Conservation (phyloP, 1,139 yeast species). For the Schwanniomyces etchellsii region DNA sequence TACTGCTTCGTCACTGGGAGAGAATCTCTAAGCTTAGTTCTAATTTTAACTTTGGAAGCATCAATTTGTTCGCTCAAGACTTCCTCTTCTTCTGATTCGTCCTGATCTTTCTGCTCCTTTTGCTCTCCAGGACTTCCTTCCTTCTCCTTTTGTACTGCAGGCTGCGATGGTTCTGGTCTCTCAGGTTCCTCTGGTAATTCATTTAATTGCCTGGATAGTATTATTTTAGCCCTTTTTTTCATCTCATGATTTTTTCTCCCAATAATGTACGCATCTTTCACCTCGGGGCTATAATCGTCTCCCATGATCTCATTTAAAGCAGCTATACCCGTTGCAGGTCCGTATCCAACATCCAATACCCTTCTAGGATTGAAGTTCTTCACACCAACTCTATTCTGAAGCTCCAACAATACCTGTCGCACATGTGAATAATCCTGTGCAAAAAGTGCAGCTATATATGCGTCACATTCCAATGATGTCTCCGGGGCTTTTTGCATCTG, state of each 20-base stretch:
- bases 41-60: slow-evolving; percentile 46
- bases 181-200: slow-evolving; percentile 29
- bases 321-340: slow-evolving; percentile 90
- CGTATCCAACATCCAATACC: slow-evolving; percentile 78
- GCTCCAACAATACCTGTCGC: slow-evolving; percentile 61
- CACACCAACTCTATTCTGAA: slow-evolving; percentile 47
- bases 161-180: slow-evolving; percentile 2
- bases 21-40: slow-evolving; percentile 47
- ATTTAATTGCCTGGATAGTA: slow-evolving; percentile 63
- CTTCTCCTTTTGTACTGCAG: slow-evolving; percentile 8
- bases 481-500: slow-evolving; percentile 50
- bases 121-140: slow-evolving; percentile 13
- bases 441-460: slow-evolving; percentile 79
- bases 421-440: slow-evolving; percentile 77
- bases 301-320: slow-evolving; percentile 84
- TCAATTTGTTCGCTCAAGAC: slow-evolving; percentile 50
- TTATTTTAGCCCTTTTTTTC: slow-evolving; percentile 73
- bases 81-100: slow-evolving; percentile 11
- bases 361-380: slow-evolving; percentile 55
- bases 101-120: slow-evolving; percentile 9
- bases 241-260: slow-evolving; percentile 60
- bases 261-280: slow-evolving; percentile 66
- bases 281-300: slow-evolving; percentile 49
- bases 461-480: slow-evolving; percentile 64
- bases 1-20: slow-evolving; percentile 48